Base-by-base conservation (phyloP, 352 stramenopile genomes). In the Pelagophyceae sp. region DNA sequence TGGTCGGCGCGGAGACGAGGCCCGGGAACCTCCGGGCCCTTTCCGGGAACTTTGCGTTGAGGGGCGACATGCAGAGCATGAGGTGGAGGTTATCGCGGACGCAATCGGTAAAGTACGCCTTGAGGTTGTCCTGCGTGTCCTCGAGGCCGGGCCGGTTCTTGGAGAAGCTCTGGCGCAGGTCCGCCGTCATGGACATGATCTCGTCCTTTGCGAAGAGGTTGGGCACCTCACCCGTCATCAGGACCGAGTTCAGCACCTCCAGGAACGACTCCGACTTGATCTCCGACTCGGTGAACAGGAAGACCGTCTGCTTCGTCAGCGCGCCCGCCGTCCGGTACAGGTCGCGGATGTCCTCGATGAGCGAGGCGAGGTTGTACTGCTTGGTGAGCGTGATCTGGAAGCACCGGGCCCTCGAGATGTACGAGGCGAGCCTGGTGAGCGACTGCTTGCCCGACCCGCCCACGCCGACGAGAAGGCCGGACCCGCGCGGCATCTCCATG, bases 261-360 rank as follows among this genome's bases (percentile, higher is more conserved):
- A 99, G 84, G 83, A 99, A 99, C 76, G 97, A 96, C 82, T 99
- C 96, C 15, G 67, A 95, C 87, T 98, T 98, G 82, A 99, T 99
- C 80, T 99, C 94, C 15, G 93, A 94, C 79, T 99, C 95, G 0
- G 96, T 99, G 80, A 99, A 98, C 23, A 99, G 81, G 76, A 98
- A 99, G 45, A 93, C 97, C 54, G 95, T 98, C 37, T 92, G 94
- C 80, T 98, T 96, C 61, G 92, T 87, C 77, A 97, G 91, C 76
- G 98, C 94, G 0, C 96, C 96, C 0, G 96, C 95, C 70, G 90
- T 97, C 79, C 98, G 98, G 88, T 98, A 99, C 79, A 98, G 84
- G 40, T 92, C 86, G 0, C 94, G 89, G 50, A 99, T 91, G 74
- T 99, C 95, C 78, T 99, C 96, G 90, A 98, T 93, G 78, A 99